Percentiles rank a stretch among this genome's conserved stretches.
Evolutionary conservation across 2,329 filamentous ascomycete genomes (phyloP).

Genomic region (Clonostachys solani): DNA sequence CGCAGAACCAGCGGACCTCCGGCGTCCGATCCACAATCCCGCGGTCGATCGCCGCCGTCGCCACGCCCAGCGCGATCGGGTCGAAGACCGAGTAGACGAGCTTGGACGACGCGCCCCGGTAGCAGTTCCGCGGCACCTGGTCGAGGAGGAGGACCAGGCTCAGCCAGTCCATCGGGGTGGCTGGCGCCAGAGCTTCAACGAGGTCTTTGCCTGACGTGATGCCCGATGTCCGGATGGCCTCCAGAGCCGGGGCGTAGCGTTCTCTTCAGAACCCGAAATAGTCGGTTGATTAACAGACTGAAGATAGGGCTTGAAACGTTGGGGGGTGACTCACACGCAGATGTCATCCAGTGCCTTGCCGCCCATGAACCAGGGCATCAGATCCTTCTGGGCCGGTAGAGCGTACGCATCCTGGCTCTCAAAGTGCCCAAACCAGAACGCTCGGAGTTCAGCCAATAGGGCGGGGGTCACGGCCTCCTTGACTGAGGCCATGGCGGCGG

Average conservation of each 20-base stretch:
- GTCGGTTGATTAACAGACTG: background rate
- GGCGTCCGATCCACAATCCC: slow-evolving; percentile 13
- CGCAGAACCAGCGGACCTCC: slow-evolving; percentile 24
- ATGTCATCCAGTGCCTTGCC: slow-evolving; percentile 24
- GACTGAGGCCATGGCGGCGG: slow-evolving; percentile 5
- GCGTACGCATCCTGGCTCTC: slow-evolving; percentile 14
- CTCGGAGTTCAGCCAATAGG: slow-evolving; percentile 19
- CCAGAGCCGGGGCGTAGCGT: slow-evolving; percentile 22
- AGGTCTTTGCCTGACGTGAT: slow-evolving; percentile 19
- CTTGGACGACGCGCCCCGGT: slow-evolving; percentile 39
- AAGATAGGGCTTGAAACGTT: background rate
- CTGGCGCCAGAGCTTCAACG: slow-evolving; percentile 15
- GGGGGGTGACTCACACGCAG: slow-evolving; percentile 21
- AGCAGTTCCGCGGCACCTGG: slow-evolving; percentile 59
- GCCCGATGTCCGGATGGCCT: slow-evolving; percentile 20
- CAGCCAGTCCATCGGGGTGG: slow-evolving; percentile 31
- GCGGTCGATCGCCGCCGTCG: slow-evolving; percentile 23
- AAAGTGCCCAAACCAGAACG: slow-evolving; percentile 33
- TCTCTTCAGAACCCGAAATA: slow-evolving; percentile 2
- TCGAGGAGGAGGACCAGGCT: slow-evolving; percentile 55
- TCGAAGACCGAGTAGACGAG: slow-evolving; percentile 53
- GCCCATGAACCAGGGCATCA: slow-evolving; percentile 26
- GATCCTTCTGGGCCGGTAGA: slow-evolving; percentile 14
- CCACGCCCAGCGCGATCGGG: slow-evolving; percentile 41
- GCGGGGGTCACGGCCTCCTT: slow-evolving; percentile 16